phyloP scores from a whole-genome alignment of 2,329 filamentous ascomycete genomes.

The Microthyrium microscopicum region DNA sequence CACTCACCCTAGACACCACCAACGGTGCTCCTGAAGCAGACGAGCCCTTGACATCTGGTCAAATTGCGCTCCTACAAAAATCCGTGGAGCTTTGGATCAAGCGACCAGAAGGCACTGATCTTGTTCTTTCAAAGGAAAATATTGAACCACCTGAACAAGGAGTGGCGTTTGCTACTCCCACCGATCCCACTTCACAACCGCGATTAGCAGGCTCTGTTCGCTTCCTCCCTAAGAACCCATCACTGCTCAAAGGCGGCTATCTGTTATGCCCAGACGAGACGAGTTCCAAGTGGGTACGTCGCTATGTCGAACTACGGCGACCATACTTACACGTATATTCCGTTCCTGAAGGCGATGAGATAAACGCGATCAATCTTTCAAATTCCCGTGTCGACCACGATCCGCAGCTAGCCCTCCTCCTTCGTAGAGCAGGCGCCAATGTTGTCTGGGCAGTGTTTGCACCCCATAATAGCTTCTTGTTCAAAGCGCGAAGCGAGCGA shows the following conservation, averaged over 20 bases:
- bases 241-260: slow-evolving; percentile 68
- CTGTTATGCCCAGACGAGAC: slow-evolving; percentile 71
- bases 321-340: slow-evolving; percentile 88
- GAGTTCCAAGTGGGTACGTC: slow-evolving; percentile 71
- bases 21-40: slow-evolving; percentile 10
- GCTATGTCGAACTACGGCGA: slow-evolving; percentile 79
- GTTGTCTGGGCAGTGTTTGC: slow-evolving; percentile 75
- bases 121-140: slow-evolving; percentile 31
- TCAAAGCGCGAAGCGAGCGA: slow-evolving; percentile 71
- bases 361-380: slow-evolving; percentile 73
- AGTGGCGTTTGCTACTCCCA: slow-evolving; percentile 22
- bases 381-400: slow-evolving; percentile 87
- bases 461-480: slow-evolving; percentile 86
- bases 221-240: slow-evolving; percentile 57
- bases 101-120: slow-evolving; percentile 25
- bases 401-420: slow-evolving; percentile 66
- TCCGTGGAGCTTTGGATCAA: slow-evolving; percentile 48
- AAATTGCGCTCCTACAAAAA: slow-evolving; percentile 29
- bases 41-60: slow-evolving; percentile 15
- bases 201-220: slow-evolving; percentile 62
- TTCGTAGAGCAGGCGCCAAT: slow-evolving; percentile 37
- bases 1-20: slow-evolving; percentile 15
- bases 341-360: slow-evolving; percentile 71
- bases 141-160: slow-evolving; percentile 55
- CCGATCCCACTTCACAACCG: slow-evolving; percentile 32